Conservation (phyloP, 768 basidiomycete species). For the Xerocomus potaroensis region DNA sequence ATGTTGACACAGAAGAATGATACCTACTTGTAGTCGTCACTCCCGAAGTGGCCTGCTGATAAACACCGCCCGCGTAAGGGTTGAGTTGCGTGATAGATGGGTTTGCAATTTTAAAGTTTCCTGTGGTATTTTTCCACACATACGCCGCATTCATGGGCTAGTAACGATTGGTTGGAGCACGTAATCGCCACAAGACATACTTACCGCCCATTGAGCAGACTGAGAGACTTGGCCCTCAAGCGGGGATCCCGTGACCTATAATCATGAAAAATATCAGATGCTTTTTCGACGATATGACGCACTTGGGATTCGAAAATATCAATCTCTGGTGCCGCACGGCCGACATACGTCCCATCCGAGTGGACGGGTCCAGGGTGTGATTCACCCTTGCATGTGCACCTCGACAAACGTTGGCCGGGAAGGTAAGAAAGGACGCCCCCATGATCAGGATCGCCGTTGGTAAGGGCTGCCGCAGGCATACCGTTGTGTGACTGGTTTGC, state of each 20-base stretch:
- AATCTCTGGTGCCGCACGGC: conserved; percentile 84
- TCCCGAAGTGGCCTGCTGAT: conserved; percentile 80
- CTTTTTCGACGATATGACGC: conserved; percentile 8
- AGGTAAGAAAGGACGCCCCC: conserved; percentile 69
- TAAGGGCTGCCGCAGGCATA: conserved; percentile 54
- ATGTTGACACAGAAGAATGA: neutral
- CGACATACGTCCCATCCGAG: conserved; percentile 72
- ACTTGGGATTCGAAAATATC: conserved; percentile 87
- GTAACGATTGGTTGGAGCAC: conserved; percentile 8
- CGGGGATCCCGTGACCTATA: conserved; percentile 34
- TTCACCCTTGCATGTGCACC: conserved; percentile 85
- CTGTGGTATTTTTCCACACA: conserved; percentile 59
- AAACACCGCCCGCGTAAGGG: conserved; percentile 67
- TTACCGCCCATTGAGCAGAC: conserved; percentile 77
- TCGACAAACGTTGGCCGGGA: conserved; percentile 80
- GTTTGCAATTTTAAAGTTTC: conserved; percentile 56
- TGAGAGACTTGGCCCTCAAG: conserved; percentile 67
- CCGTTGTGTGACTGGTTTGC: conserved; percentile 77
- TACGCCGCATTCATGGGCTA: conserved; percentile 79
- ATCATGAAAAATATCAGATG: conserved; percentile 11
- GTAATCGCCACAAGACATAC: conserved; percentile 20
- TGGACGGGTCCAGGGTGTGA: conserved; percentile 84
- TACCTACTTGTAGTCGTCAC: conserved; percentile 55
- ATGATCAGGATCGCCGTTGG: conserved; percentile 53
- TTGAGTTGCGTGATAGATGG: conserved; percentile 51